A percentile compares a stretch with the other conserved stretches of the same genome.
phyloP scores from a whole-genome alignment of 2,329 filamentous ascomycete species.

The Colletotrichum sp. region DNA sequence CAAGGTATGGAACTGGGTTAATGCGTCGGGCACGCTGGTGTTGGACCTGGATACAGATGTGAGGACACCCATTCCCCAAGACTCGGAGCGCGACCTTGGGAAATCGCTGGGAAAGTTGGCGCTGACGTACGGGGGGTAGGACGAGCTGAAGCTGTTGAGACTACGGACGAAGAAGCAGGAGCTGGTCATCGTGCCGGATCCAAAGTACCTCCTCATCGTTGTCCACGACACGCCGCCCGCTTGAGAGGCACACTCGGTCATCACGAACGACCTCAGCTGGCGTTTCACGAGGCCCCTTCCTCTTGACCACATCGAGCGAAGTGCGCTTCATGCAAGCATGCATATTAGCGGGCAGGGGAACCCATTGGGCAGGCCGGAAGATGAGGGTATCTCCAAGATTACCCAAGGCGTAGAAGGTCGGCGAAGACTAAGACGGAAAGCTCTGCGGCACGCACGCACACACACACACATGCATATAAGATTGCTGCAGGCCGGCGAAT shows the following conservation, averaged over 20 bases:
- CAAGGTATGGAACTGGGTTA: conserved; percentile 78
- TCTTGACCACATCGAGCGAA: background rate
- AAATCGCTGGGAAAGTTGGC: background rate
- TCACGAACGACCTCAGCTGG: background rate
- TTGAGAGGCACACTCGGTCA: conserved; percentile 34
- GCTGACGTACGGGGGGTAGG: conserved; percentile 44
- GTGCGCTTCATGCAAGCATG: background rate
- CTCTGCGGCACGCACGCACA: background rate
- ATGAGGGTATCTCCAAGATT: background rate
- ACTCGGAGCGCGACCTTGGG: background rate
- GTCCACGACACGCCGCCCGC: conserved; percentile 81
- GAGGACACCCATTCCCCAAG: conserved; percentile 20
- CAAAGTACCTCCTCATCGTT: conserved; percentile 79
- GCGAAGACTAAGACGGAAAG: background rate
- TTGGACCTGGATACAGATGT: conserved; percentile 75
- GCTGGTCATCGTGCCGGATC: conserved; percentile 80
- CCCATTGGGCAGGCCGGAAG: background rate
- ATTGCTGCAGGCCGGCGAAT: background rate
- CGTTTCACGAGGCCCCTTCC: background rate
- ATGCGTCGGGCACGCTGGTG: conserved; percentile 70
- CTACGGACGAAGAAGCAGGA: conserved; percentile 86
- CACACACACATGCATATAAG: background rate
- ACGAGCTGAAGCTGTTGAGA: conserved; percentile 77
- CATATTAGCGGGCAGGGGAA: background rate
- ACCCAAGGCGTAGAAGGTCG: background rate